Base-by-base conservation (phyloP, 495 filamentous ascomycete species). In the Xylaria venustula region DNA sequence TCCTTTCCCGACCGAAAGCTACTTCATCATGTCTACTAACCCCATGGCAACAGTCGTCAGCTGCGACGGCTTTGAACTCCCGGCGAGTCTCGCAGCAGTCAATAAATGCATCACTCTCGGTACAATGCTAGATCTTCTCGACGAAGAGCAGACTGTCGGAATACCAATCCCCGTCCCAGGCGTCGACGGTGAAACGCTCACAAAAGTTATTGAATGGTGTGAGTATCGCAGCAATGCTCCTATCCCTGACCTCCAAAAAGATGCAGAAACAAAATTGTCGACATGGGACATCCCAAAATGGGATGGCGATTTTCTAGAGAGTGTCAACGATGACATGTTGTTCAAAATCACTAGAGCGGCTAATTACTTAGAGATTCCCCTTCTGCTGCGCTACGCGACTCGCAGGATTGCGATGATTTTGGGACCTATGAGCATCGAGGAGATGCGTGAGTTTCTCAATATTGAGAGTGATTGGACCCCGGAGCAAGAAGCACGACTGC, bases 141-240 rank as follows among this genome's bases (percentile, higher is more conserved):
- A 49, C 11, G 32, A 28, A 8, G 20, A 36, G 22, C 2, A 28
- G 9, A 58, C 55, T 11, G 19, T 3, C n/a, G n/a, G 11, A 22
- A 6, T 20, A 4, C 32, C 55, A 7, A 49, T 58, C 3, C 32
- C 55, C 1, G 22, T 58, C 20, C 44, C 44, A 0, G 54, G 28
- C 1, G 28, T 57, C 20, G n/a, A 12, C 0, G 45, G 20, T 0
- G 55, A 58, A 0, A 9, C 22, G 4, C 15, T 58, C 0, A 6
- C 19, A 5, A 41, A 49, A 11, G 14, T 58, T 0, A 22, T 58
- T 7, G 44, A 58, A 12, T 58, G 55, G 55, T 58, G 55, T 7
- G 55, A 58, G 17, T 1, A 14, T 0, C 34, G 49, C 15, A 11
- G 42, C 0, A 28, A 57, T 8, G 17, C 36, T 4, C 9, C 54